These are phyloP conservation scores for Calocybe gangraenosa DNA, from an alignment of 768 basidiomycete genomes.

Conservation along the genomic window DNA sequence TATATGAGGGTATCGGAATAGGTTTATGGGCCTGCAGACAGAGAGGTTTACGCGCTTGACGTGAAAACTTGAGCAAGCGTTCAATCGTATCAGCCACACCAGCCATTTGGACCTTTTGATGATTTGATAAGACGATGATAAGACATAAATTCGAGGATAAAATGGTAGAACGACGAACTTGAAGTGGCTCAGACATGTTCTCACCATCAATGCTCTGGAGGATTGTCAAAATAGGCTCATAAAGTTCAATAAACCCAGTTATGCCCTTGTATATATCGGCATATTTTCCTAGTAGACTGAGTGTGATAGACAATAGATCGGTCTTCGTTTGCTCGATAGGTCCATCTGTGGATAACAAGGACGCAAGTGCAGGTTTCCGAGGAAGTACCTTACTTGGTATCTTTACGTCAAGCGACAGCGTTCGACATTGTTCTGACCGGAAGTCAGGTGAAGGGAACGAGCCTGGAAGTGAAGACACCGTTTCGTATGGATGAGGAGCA, in stretches of 20 bases:
- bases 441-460: slow-evolving; percentile 73
- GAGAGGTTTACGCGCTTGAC: slow-evolving; percentile 72
- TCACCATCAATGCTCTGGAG: slow-evolving; percentile 48
- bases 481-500: slow-evolving; percentile 54
- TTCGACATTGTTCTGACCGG: slow-evolving; percentile 38
- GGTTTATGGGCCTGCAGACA: slow-evolving; percentile 90
- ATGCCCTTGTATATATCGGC: slow-evolving; percentile 75
- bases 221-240: slow-evolving; percentile 58
- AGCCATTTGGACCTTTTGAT: slow-evolving; percentile 40
- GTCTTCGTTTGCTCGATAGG: slow-evolving; percentile 63
- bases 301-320: slow-evolving; percentile 58
- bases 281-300: slow-evolving; percentile 63
- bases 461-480: slow-evolving; percentile 53
- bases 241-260: slow-evolving; percentile 84
- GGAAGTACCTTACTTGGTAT: slow-evolving; percentile 35
- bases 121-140: slow-evolving; percentile 13
- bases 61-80: slow-evolving; percentile 70
- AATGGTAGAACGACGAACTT: slow-evolving; percentile 37
- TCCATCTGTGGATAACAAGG: slow-evolving; percentile 32
- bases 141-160: slow-evolving; percentile 9
- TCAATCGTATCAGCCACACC: slow-evolving; percentile 45
- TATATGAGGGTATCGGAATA: slow-evolving; percentile 89
- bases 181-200: slow-evolving; percentile 44
- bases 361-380: slow-evolving; percentile 43
- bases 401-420: slow-evolving; percentile 36